These are phyloP conservation scores for Alternaria triticimaculans DNA, from an alignment of 2,329 filamentous ascomycete species.

Conservation along the genomic window DNA sequence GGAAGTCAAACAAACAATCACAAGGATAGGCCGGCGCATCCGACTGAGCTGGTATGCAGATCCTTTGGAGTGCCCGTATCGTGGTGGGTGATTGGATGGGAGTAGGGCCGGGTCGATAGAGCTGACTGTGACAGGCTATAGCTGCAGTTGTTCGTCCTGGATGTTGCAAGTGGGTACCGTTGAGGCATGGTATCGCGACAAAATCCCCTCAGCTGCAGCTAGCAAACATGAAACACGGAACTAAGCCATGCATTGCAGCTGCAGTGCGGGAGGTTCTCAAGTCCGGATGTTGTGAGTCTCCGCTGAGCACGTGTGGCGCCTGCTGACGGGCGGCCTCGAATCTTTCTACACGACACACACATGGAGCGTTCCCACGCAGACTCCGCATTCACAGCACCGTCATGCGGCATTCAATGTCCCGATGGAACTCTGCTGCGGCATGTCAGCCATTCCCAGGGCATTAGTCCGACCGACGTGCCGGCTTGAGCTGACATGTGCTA, in stretches of 20 bases:
- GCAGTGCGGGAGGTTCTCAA: background rate
- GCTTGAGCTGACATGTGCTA: constrained; percentile 7
- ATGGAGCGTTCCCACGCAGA: background rate
- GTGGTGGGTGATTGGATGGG: constrained; percentile 1
- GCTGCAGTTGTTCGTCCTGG: constrained; percentile 7
- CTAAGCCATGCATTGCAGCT: background rate
- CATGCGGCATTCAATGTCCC: background rate
- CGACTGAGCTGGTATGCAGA: background rate
- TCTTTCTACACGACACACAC: background rate
- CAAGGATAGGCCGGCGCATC: background rate
- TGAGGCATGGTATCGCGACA: constrained; percentile 2
- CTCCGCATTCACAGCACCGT: background rate
- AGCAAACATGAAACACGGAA: background rate
- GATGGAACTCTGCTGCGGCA: background rate
- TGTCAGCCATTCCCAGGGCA: background rate
- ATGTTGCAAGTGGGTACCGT: background rate
- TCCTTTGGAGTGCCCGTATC: background rate
- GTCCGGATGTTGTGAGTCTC: background rate
- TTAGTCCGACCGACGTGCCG: background rate
- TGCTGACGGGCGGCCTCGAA: background rate
- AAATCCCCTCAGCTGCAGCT: background rate
- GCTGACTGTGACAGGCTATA: constrained; percentile 3
- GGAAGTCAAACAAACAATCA: background rate
- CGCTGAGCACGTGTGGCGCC: background rate
- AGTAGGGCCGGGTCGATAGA: background rate